Percentiles rank a stretch among this genome's conserved stretches.
phyloP scores from a whole-genome alignment of 2,329 filamentous ascomycete genomes.

The Colletotrichum sp. region DNA sequence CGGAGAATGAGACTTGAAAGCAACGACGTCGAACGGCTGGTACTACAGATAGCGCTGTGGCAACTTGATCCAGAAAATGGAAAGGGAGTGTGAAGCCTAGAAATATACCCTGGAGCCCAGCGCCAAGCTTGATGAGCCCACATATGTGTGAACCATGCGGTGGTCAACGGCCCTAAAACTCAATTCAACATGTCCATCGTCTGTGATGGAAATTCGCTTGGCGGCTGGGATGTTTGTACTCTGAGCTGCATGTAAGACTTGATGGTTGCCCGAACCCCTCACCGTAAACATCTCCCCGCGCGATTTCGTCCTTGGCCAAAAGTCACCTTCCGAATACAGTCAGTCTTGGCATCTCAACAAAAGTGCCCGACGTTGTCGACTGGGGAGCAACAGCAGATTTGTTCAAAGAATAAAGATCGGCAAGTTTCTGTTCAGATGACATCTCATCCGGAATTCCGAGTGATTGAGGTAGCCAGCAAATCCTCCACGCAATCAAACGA shows the following conservation, averaged over 20 bases:
- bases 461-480: background rate
- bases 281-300: background rate
- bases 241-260: background rate
- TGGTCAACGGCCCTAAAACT: background rate
- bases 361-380: background rate
- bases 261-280: background rate
- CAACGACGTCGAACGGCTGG: background rate
- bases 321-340: slow-evolving; percentile 9
- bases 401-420: background rate
- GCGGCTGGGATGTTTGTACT: background rate
- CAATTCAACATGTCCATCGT: background rate
- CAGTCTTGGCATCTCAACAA: background rate
- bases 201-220: background rate
- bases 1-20: background rate
- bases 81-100: background rate
- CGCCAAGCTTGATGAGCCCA: background rate
- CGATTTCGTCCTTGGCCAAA: slow-evolving; percentile 6
- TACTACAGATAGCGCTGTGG: background rate
- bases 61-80: background rate
- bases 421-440: background rate
- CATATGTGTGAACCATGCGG: background rate
- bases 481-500: background rate
- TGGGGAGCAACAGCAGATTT: background rate
- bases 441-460: background rate
- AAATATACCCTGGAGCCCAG: background rate